Evolutionary conservation across 179 eudicot species (phyloP).

Genomic region (Monotropa hypopitys): DNA sequence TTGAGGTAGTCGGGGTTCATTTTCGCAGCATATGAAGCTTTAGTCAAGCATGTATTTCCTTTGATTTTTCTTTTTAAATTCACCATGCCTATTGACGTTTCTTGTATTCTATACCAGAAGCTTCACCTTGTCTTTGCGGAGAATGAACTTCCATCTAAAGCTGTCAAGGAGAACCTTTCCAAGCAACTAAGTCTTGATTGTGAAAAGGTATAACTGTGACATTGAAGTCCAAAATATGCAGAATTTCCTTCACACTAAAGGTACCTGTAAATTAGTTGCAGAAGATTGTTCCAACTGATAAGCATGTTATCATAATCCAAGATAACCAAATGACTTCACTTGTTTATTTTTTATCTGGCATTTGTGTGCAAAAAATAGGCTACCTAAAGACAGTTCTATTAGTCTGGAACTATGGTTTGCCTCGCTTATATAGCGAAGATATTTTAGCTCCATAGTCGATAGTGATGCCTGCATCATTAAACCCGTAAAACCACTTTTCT

Average conservation of each 20-base stretch:
- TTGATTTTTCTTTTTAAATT: not conserved
- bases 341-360: not conserved
- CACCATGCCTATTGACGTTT: conserved; percentile 7
- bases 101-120: conserved; percentile 42
- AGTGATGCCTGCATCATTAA: not conserved
- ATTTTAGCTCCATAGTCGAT: not conserved
- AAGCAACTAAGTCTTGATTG: conserved; percentile 58
- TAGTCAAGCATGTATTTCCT: not conserved
- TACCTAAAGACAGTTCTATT: not conserved
- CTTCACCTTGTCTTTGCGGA: conserved; percentile 77
- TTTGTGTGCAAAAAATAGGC: not conserved
- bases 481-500: not conserved
- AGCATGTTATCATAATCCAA: not conserved
- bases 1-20: conserved; percentile 41
- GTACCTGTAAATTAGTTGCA: not conserved
- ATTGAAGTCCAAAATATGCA: not conserved
- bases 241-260: not conserved
- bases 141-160: conserved; percentile 81
- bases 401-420: not conserved
- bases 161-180: conserved; percentile 43
- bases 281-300: not conserved
- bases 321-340: not conserved
- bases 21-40: not conserved
- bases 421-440: not conserved
- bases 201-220: conserved; percentile 47